Evolutionary conservation across 176 grass and related monocot species (phyloP), one percentile per base, ranked within the genome.

Genomic region (Cocos nucifera): DNA sequence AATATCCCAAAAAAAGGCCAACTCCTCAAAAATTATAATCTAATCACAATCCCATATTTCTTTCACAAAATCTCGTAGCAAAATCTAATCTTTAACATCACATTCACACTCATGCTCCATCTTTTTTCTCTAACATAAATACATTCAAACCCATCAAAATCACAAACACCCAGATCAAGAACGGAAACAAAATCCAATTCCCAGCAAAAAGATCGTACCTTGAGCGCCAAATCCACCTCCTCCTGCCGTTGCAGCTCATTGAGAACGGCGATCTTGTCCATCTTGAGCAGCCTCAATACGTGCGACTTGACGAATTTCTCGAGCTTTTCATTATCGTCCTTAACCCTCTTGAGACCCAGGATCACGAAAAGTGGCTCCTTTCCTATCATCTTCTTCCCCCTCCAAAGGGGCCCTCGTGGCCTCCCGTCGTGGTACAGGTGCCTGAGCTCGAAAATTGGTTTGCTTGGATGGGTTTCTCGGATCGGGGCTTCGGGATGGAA

Each of bases 321-420:
- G 16, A 80, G 76, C 66, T 70, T 90, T 73, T 97, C 92, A 28
- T 91, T 75, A 29, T 97, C 86, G 26, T 74, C 83, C 77, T 97
- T 91, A 65, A 97, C 90, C 23, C 92, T 82, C 80, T 97, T 90
- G 69, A 97, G 57, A 23, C 92, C 87, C 69, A 79, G 79, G 59
- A 97, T 88, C 2, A 80, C 87, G 69, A 91, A 91, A 17, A 97
- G 70, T 10, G 87, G 81, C 78, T 91, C 93, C 73, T 88, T 97
- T n/a, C 93, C 93, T 5, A 97, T 85, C 56, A 97, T 30, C 81
- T 97, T 97, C 79, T 97, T 97, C 27, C 87, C 89, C 58, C 87
- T 67, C 93, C 93, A 97, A 23, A 97, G 81, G 19, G 93, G 93
- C 4, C 92, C 92, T 16, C 92, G 78, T 28, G 93, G 93, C 16